Base-by-base conservation (phyloP, 495 filamentous ascomycete genomes). In the Cercophora sp. region DNA sequence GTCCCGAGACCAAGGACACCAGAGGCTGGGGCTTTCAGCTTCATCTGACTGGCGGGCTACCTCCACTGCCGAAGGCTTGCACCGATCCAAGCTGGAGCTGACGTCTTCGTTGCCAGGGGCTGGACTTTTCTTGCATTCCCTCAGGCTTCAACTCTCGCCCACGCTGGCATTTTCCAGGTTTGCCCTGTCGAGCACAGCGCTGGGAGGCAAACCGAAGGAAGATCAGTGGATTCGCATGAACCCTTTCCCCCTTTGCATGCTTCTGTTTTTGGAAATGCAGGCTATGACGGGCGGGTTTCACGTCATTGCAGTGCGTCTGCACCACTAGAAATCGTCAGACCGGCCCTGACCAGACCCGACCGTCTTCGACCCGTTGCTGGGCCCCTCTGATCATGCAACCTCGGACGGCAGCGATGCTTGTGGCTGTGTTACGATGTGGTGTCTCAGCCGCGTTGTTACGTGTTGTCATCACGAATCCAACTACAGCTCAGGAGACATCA, bases 201-300 rank as follows among this genome's bases (percentile, higher is more conserved):
- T 24, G 32, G 8, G 24, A 11, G 40, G 3, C 20, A 23, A 25
- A n/a, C 40, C 8, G 40, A 2, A 6, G 34, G 52, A 37, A 48
- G 56, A 59, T 59, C 56, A 54, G 51, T 54, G 50, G 56, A 27
- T 32, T 16, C 40, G 16, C 16, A 5, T 18, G 4, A 22, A 24
- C 26, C 16, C 40, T 46, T 46, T 16, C 10, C 10, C 10, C 22
- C 27, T 23, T 31, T 47, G 9, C 15, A 6, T 35, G 43, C 2
- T 52, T 16, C 43, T 43, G 41, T 48, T 52, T 44, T 52, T 49
- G 49, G 55, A 48, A 53, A 52, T 27, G 44, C 22, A 32, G 48
- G 18, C 29, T 5, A 42, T 27, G 48, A 35, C 47, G 35, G n/a
- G 47, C 19, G n/a, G 34, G 36, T 51, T 51, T 51, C 48, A 51